Evolutionary conservation across 108 stramenopile genomes (phyloP).

Genomic region (Cyclotella choctawhatcheeana): DNA sequence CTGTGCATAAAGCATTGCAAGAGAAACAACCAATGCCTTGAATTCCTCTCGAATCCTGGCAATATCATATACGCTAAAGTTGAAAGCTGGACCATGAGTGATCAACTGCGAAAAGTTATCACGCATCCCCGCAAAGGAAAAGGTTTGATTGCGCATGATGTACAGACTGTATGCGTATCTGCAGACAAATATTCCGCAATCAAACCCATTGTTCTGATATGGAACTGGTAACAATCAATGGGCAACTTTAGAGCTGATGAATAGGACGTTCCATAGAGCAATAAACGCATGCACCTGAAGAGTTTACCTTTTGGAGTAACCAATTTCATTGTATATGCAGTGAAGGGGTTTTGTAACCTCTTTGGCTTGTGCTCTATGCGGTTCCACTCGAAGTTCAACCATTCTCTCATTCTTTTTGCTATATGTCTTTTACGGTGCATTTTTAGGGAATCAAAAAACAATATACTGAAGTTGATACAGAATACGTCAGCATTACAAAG

Average conservation of each 20-base stretch:
- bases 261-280: neutral
- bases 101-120: constrained; percentile 45
- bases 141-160: constrained; percentile 52
- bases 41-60: constrained; percentile 69
- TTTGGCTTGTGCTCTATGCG: constrained; percentile 22
- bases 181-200: constrained; percentile 93
- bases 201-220: constrained; percentile 81
- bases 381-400: constrained; percentile 84
- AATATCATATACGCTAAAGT: constrained; percentile 74
- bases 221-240: no score
- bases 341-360: constrained; percentile 55
- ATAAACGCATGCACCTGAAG: constrained; percentile 31
- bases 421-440: constrained; percentile 67
- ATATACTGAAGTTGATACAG: no score
- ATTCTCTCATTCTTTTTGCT: constrained; percentile 52
- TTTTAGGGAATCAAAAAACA: constrained; percentile 85
- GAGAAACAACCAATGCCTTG: constrained; percentile 53
- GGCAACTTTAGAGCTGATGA: neutral
- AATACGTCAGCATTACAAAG: no score
- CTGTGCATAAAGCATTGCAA: constrained; percentile 44
- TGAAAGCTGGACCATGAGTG: constrained; percentile 55
- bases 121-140: constrained; percentile 40
- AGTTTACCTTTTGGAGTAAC: constrained; percentile 74
- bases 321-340: constrained; percentile 43
- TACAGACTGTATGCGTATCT: constrained; percentile 81